A percentile compares a stretch with the other conserved stretches of the same genome.
These are phyloP conservation scores for Ogataea paradorogensis DNA, from an alignment of 805 yeast species.

Conservation along the genomic window DNA sequence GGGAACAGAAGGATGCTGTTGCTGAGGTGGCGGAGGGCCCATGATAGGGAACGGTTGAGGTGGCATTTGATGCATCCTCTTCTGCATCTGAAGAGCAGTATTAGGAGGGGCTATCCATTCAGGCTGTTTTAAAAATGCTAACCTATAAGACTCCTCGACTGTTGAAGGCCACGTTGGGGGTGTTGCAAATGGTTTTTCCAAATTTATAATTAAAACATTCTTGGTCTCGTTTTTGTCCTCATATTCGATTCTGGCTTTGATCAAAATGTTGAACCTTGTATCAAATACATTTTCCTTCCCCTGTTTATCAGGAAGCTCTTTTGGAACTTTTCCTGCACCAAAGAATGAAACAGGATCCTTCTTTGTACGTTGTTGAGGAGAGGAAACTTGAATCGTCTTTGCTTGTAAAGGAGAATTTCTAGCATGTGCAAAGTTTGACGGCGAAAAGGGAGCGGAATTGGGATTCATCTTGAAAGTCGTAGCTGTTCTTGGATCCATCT, in stretches of 20 bases:
- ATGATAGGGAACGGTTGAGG: constrained; percentile 24
- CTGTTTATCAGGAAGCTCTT: constrained; percentile 14
- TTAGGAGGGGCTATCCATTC: constrained; percentile 28
- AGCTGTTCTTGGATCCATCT: constrained; percentile 52
- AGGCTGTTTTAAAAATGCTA: constrained; percentile 43
- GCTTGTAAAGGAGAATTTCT: constrained; percentile 19
- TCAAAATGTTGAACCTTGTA: constrained; percentile 50
- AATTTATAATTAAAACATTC: constrained; percentile 33
- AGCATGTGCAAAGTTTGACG: constrained; percentile 30
- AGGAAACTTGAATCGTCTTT: constrained; percentile 4
- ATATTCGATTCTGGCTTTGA: constrained; percentile 41
- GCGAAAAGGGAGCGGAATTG: constrained; percentile 64
- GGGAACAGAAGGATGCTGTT: constrained; percentile 16
- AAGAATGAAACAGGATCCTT: constrained; percentile 35
- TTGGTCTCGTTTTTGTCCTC: constrained; percentile 20
- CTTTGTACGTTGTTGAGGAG: constrained; percentile 19
- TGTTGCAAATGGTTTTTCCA: constrained; percentile 66
- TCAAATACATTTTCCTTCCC: constrained; percentile 34
- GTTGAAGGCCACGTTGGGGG: constrained; percentile 76
- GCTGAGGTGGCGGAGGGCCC: constrained; percentile 20
- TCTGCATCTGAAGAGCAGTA: constrained; percentile 19
- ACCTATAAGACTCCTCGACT: constrained; percentile 46
- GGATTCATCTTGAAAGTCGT: constrained; percentile 69
- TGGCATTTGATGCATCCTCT: constrained; percentile 18
- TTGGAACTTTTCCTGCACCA: constrained; percentile 36